Evolutionary conservation across 306 rosid genomes (phyloP).

Genomic region (Citrullus colocynthis): DNA sequence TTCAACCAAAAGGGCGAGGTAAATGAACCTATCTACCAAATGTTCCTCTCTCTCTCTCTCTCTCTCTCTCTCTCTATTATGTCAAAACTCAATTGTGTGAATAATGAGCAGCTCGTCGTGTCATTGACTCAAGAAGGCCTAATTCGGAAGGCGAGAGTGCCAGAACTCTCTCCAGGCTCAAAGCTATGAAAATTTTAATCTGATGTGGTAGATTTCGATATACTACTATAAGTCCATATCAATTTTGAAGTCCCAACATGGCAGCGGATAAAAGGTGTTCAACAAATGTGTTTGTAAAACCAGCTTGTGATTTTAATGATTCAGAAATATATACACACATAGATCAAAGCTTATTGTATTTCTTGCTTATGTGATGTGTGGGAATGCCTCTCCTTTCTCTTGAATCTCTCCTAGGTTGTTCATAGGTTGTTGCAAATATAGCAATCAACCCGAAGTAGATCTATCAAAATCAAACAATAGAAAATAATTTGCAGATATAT

Average conservation of each 20-base stretch:
- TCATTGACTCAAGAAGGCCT: conserved; percentile 81
- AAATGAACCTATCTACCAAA: neutral
- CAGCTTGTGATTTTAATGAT: neutral
- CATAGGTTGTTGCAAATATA: too few species aligned
- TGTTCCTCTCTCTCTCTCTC: neutral
- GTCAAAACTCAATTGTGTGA: conserved; percentile 5
- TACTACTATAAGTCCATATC: neutral
- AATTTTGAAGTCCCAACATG: neutral
- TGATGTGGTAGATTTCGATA: neutral
- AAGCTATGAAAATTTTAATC: conserved; percentile 33
- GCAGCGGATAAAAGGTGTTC: neutral
- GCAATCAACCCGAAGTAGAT: too few species aligned
- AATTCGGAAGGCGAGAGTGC: conserved; percentile 21
- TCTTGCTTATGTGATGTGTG: neutral
- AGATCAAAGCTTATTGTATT: neutral
- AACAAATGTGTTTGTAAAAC: neutral
- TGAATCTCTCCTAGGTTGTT: too few species aligned
- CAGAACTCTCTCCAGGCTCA: conserved; percentile 24
- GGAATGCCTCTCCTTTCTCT: too few species aligned
- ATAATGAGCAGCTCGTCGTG: conserved; percentile 30
- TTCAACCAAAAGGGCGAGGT: conserved; percentile 89
- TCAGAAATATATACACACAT: neutral
- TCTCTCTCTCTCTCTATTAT: neutral
- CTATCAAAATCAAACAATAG: too few species aligned
- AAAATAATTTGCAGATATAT: too few species aligned